These are phyloP conservation scores for Metrosideros polymorpha DNA, from an alignment of 441 rosid genomes.

Conservation along the genomic window DNA sequence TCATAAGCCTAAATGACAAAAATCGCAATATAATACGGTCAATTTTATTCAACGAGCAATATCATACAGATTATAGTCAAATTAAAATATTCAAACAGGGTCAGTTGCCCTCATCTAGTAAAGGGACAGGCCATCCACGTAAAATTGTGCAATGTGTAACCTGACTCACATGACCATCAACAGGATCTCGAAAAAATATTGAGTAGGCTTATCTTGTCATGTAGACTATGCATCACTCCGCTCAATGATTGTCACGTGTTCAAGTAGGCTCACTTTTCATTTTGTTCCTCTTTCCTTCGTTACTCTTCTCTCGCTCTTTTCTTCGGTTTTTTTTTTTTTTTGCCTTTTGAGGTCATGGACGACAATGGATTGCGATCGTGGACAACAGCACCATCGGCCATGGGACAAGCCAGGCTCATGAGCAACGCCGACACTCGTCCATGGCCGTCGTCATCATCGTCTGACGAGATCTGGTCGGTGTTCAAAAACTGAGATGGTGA, in stretches of 20 bases:
- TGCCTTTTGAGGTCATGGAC: neutral
- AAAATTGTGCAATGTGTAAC: neutral
- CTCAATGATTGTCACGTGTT: neutral
- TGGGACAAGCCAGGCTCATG: neutral
- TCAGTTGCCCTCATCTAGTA: neutral
- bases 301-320: neutral
- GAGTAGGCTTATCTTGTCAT: neutral
- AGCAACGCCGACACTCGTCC: neutral
- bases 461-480: neutral
- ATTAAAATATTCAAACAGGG: neutral
- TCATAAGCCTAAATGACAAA: neutral
- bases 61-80: neutral
- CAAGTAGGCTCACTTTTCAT: neutral
- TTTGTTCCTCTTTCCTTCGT: neutral
- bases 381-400: neutral
- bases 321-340: neutral
- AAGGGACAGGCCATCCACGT: neutral
- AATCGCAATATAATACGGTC: neutral
- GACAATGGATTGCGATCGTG: neutral
- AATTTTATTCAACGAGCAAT: neutral
- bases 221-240: neutral
- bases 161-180: neutral
- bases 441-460: neutral
- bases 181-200: neutral
- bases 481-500: neutral